Evolutionary conservation across 129 eudicot genomes (phyloP), one percentile per base, ranked within the genome.

Genomic region (Artemisia argyi): DNA sequence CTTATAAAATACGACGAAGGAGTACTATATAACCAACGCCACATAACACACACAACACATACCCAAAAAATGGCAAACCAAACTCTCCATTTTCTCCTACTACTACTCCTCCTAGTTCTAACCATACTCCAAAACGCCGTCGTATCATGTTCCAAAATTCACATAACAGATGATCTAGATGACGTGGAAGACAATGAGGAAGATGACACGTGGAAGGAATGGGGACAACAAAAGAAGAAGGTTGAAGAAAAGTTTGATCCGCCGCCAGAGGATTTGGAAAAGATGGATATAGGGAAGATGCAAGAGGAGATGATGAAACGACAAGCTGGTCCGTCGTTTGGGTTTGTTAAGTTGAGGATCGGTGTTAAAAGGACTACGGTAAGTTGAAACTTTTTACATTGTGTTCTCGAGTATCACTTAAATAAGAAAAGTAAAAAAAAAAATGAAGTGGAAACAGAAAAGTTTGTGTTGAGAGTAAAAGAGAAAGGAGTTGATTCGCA

Each of bases 141-240:
- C 61, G 10, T 76, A 16, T 70, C 55, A 80, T 86, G 78, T 20
- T 88, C 83, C 32, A 77, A 69, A 26, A 74, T 84, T 73, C 96
- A 83, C 82, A 81, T 94, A 14, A 75, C 97, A 17, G 88, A 94
- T 70, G 99, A 94, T 3, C 91, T 94, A 22, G 96, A 90, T 82
- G 96, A 94, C 81, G 97, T 90, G 51, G 86, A 84, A 11, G 97
- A 94, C 77, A 88, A 94, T 16, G 99, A 94, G 57, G 99, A 94
- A 68, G 99, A 90, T 50, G 97, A 90, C 0, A 88, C 80, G 5
- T 90, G 96, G 97, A 20, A 20, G 22, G 84, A 93, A 69, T 93
- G 98, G 98, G 98, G 97, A 68, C 78, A 75, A 68, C 78, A 75
- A 84, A 86, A 79, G 73, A 84, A 82, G 81, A 42, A 11, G 0